Base-by-base conservation (phyloP, 2,329 filamentous ascomycete species). In the Decorospora gaudefroyi region DNA sequence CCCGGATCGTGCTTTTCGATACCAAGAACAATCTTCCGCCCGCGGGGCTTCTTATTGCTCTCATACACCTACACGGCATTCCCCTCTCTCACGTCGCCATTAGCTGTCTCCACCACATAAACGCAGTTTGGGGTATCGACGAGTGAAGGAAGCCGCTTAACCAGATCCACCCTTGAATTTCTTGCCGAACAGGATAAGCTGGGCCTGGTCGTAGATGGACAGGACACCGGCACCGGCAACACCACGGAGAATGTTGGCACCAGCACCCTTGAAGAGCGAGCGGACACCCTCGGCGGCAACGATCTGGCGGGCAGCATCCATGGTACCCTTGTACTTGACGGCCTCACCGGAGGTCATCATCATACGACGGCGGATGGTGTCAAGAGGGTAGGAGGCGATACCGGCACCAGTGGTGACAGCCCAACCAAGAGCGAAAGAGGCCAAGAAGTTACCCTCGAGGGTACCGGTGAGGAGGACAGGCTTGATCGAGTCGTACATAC, bases 171-270 rank as follows among this genome's bases (percentile, higher is more conserved):
- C 71, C 77, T 95, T 95, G 91, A 91, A 99, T 83, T 90, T 89
- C 91, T 99, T 97, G 78, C 93, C 93, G 89, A 99, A 99, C 79
- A 99, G 80, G 77, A 99, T 79, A 76, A 99, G 85, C 88, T 99
- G 93, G 78, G 89, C 89, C 85, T 97, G 92, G 78, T 99, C 93
- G 82, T 99, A 99, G 90, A 99, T 96, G 78, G 93, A 99, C 76
- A 99, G 85, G 76, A 99, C 93, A 99, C 93, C 93, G 82, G 93
- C 93, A 90, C 93, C 95, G 74, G 93, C 93, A 74, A 99, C 93
- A 96, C 93, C 95, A 96, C 93, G 93, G 82, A 99, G 93, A 75
- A 99, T 99, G 90, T 99, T 99, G 86, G 93, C 93, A 90, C 93
- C 93, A 76, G 93, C 93, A 91, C 93, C 93, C 90, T 99, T 99